Evolutionary conservation across 2,329 filamentous ascomycete species (phyloP).

Genomic region (Lachnellula suecica): DNA sequence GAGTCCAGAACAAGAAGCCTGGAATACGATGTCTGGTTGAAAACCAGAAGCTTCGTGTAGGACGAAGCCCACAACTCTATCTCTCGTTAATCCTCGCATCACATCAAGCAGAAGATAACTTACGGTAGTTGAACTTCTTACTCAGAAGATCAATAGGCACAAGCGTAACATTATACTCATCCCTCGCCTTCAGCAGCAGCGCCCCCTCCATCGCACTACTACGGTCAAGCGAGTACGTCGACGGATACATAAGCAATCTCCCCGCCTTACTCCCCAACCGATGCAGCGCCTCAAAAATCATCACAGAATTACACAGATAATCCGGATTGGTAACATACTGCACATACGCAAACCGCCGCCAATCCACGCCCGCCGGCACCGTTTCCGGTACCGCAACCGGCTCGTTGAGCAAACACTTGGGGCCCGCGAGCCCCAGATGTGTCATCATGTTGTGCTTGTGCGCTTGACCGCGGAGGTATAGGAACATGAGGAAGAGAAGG

Average conservation of each 20-base stretch:
- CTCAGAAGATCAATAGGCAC: slow-evolving; percentile 42
- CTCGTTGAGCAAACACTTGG: slow-evolving; percentile 13
- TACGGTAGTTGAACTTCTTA: slow-evolving; percentile 37
- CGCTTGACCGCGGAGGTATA: not conserved
- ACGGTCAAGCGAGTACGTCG: slow-evolving; percentile 33
- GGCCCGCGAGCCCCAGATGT: slow-evolving; percentile 7
- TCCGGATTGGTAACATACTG: not conserved
- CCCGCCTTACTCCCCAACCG: slow-evolving; percentile 43
- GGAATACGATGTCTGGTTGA: slow-evolving; percentile 62
- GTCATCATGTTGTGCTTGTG: not conserved
- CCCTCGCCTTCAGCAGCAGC: slow-evolving; percentile 42
- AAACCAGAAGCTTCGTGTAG: slow-evolving; percentile 68
- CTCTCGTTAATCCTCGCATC: too few species aligned
- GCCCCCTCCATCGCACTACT: slow-evolving; percentile 31
- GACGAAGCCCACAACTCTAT: slow-evolving; percentile 36
- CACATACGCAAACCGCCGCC: not conserved
- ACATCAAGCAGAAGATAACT: slow-evolving; percentile 14
- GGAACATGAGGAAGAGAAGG: slow-evolving; percentile 7
- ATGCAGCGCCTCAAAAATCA: not conserved
- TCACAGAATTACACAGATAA: not conserved
- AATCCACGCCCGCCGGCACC: not conserved
- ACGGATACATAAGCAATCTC: slow-evolving; percentile 47
- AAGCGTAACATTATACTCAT: slow-evolving; percentile 45
- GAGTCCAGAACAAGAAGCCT: slow-evolving; percentile 56
- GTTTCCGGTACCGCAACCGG: slow-evolving; percentile 7